Base-by-base conservation (phyloP, 2,329 filamentous ascomycete species). In the Alternaria gaisen region DNA sequence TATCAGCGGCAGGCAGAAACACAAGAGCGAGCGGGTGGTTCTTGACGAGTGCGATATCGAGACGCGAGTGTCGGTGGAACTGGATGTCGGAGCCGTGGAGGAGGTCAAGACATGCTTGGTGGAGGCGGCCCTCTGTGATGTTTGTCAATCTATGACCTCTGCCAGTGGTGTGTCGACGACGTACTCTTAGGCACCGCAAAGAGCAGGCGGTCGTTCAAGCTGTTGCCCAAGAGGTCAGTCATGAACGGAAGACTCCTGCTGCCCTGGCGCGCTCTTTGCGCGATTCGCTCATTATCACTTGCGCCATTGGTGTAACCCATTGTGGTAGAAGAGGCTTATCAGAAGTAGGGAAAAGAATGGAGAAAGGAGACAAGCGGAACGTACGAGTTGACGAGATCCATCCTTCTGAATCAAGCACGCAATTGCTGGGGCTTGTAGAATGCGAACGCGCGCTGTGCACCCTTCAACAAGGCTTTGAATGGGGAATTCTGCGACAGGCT, bases 151-250 rank as follows among this genome's bases (percentile, higher is more conserved):
- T 32, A 22, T 38, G 16, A 34, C 3, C 11, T 32, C n/a, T 1
- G 20, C 10, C 9, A 38, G 28, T 50, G 65, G 11, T 22, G 12
- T 48, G 32, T 18, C 9, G 53, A 30, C 52, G 56, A 88, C 91
- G 84, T 83, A 94, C 93, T 99, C 84, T 99, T 99, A 63, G 95
- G 95, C n/a, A 99, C 92, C 64, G 95, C 95, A 78, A 99, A 97
- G 65, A 98, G 87, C 58, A 98, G 87, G 68, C 95, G 91, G 76
- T 94, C 94, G 85, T 95, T 93, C 77, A 97, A 86, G 83, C 93
- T 97, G 68, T 74, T 69, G n/a, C 70, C 72, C 57, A 76, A 56
- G 20, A 72, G 58, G 76, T 80, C 74, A 79, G 77, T 80, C 68
- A 81, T 65, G 67, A 71, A 78, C 36, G 74, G 79, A 47, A 79